Base-by-base conservation (phyloP, 331 rosid species). In the Rosa hybrid region DNA sequence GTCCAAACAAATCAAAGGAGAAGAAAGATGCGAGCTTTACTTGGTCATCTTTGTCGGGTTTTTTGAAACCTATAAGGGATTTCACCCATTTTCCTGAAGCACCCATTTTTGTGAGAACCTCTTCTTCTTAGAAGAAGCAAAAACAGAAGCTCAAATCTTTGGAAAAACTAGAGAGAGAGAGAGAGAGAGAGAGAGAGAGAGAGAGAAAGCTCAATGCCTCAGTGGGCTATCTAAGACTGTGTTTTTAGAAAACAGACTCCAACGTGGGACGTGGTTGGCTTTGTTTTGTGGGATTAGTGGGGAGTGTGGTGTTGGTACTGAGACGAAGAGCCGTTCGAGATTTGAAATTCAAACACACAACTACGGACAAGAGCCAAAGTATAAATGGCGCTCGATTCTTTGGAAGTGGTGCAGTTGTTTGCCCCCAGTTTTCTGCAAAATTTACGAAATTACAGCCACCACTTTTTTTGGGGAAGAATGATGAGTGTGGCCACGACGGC, bases 11-110 rank as follows among this genome's bases (percentile, higher is more conserved):
- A n/a, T 9, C n/a, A 14, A 3, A 38, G 30, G 6, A 11, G 78
- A 23, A 44, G 6, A 8, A 59, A 23, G 44, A 23, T 12, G 3
- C 48, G n/a, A 56, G 49, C 81, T 87, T 86, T 76, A 92, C 98
- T 64, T 83, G 82, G 16, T 90, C 93, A 23, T 93, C 92, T 74
- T 89, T 93, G 12, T 93, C 96, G 6, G 94, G 80, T 81, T 95
- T 95, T 82, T 85, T 91, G 78, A 86, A 77, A 11, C 97, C 96
- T 46, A 93, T 90, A 14, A 93, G 71, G 34, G 97, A 81, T 74
- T 92, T 95, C 3, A 93, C 95, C 99, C 99, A 95, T 86, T 93
- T 95, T 42, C 91, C 97, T 1, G 99, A 93, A 77, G 92, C 96
- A 81, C 97, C 96, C 99, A 95, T 95, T 46, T 77, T 25, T 21